Percentiles rank a stretch among this genome's conserved stretches.
phyloP scores from a whole-genome alignment of 345 rosid species.

The Murraya koenigii region DNA sequence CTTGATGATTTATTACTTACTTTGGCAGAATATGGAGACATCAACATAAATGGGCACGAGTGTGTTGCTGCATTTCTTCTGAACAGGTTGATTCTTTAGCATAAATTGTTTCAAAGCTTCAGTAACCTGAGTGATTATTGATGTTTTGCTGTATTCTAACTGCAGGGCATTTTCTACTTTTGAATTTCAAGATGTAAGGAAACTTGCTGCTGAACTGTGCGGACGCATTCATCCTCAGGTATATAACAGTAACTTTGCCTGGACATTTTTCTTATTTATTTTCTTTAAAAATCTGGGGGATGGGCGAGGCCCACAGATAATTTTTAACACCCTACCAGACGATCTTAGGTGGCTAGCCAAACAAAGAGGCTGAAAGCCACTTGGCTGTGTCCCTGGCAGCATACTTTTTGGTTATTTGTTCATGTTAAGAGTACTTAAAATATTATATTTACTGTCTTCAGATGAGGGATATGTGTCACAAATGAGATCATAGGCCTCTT shows the following conservation, averaged over 20 bases:
- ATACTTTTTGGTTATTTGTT: slow-evolving; percentile 10
- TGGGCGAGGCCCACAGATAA: neutral
- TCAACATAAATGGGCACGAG: slow-evolving; percentile 36
- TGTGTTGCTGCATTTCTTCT: slow-evolving; percentile 65
- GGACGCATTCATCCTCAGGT: slow-evolving; percentile 91
- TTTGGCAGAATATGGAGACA: slow-evolving; percentile 41
- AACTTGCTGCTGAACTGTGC: slow-evolving; percentile 89
- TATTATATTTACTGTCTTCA: neutral
- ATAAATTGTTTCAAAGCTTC: slow-evolving; percentile 19
- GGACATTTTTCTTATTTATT: neutral
- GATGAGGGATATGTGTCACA: neutral
- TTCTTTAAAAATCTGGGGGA: neutral
- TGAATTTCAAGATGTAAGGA: slow-evolving; percentile 81
- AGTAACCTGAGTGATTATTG: slow-evolving; percentile 17
- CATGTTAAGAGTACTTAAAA: slow-evolving; percentile 2
- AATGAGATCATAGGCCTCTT: neutral
- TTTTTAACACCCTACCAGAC: neutral
- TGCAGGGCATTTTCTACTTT: slow-evolving; percentile 66
- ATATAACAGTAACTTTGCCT: neutral
- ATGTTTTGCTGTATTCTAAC: slow-evolving; percentile 19
- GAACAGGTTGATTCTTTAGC: slow-evolving; percentile 50
- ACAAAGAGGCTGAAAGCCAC: neutral
- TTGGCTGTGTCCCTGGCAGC: no score
- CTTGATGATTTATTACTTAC: slow-evolving; percentile 4
- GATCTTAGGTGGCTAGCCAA: neutral